These are phyloP conservation scores for Suillus alpinus DNA, from an alignment of 768 basidiomycete genomes.

Conservation along the genomic window DNA sequence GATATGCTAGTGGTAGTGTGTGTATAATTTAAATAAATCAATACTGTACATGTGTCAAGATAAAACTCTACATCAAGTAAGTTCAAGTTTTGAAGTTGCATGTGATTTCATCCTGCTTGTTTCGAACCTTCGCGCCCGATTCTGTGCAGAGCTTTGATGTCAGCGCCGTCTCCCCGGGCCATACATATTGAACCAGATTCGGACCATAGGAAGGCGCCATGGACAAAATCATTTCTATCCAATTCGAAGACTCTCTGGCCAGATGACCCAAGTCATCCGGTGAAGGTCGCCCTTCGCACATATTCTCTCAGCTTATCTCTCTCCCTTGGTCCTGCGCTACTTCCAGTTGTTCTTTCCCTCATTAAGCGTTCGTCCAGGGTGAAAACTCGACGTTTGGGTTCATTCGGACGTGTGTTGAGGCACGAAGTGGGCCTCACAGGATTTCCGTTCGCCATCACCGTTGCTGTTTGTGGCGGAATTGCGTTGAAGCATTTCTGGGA, in stretches of 20 bases:
- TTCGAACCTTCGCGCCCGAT: neutral
- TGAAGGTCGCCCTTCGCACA: conserved; percentile 61
- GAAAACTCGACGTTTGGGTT: conserved; percentile 6
- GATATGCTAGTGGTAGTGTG: too few species aligned
- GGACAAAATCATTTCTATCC: neutral
- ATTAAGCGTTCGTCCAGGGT: conserved; percentile 24
- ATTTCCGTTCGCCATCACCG: conserved; percentile 67
- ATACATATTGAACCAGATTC: conserved; percentile 5
- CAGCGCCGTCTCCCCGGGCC: conserved; percentile 1
- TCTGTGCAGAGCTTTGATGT: neutral
- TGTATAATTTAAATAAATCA: neutral
- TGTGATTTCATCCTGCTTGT: neutral
- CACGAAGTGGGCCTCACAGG: conserved; percentile 60
- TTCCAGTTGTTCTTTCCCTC: conserved; percentile 48
- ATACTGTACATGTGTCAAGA: neutral
- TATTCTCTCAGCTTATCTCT: conserved; percentile 65
- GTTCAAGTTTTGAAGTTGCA: neutral
- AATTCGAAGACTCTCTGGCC: conserved; percentile 10
- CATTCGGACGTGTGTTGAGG: conserved; percentile 37
- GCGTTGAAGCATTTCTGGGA: conserved; percentile 48
- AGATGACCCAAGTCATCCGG: conserved; percentile 46
- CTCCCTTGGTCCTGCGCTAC: conserved; percentile 61
- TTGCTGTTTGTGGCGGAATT: conserved; percentile 62
- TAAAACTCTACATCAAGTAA: too few species aligned
- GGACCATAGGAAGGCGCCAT: neutral